These are phyloP conservation scores for Gracilariopsis chorda DNA, from an alignment of 23 red algal species.

Conservation along the genomic window DNA sequence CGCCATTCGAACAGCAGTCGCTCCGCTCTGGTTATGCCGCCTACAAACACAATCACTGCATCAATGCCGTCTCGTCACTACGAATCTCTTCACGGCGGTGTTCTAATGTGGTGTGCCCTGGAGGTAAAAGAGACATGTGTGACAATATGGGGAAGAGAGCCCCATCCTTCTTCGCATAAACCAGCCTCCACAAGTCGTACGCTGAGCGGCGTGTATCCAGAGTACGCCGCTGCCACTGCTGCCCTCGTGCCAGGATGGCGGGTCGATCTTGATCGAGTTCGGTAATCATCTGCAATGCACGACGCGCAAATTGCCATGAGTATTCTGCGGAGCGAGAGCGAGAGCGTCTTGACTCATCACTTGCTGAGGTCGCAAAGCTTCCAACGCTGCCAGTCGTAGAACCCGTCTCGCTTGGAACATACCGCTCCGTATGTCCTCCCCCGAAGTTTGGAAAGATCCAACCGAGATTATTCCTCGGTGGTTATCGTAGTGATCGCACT, in stretches of 20 bases:
- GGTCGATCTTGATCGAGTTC: constrained; percentile 53
- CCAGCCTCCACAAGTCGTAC: constrained; percentile 67
- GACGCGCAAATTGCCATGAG: constrained; percentile 75
- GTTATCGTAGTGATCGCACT: constrained; percentile 30
- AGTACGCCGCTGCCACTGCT: constrained; percentile 47
- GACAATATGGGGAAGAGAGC: constrained; percentile 38
- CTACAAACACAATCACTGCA: constrained; percentile 61
- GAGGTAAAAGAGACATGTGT: constrained; percentile 58
- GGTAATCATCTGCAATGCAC: constrained; percentile 42
- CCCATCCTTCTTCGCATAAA: constrained; percentile 51
- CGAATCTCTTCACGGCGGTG: constrained; percentile 19
- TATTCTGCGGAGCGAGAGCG: constrained; percentile 28
- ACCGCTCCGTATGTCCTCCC: constrained; percentile 5
- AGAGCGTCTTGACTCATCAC: constrained; percentile 1
- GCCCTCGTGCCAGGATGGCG: constrained; percentile 3
- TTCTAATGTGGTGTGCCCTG: constrained; percentile 57
- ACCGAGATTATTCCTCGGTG: not conserved
- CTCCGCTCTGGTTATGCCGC: constrained; percentile 60
- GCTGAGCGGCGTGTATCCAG: constrained; percentile 69
- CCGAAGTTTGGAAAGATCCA: constrained; percentile 53
- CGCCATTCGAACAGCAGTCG: constrained; percentile 45
- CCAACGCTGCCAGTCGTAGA: not conserved
- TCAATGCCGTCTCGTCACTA: constrained; percentile 22
- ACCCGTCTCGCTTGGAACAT: constrained; percentile 24
- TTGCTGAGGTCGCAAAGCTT: not conserved